Percentiles rank a stretch among this genome's conserved stretches.
phyloP scores from a whole-genome alignment of 1,139 yeast genomes.

The Kurtzmaniella quercitrusa region DNA sequence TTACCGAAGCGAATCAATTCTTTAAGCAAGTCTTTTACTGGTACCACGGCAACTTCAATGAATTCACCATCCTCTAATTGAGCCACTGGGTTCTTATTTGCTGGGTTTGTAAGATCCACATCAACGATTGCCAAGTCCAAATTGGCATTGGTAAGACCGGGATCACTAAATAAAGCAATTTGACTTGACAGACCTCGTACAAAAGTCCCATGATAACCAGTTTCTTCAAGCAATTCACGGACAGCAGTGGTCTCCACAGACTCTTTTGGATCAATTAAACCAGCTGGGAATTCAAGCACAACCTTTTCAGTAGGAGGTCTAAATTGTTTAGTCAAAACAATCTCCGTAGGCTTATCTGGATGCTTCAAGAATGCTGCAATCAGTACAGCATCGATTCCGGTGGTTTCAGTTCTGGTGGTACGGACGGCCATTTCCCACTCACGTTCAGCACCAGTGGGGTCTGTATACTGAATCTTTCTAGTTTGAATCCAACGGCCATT shows the following conservation, averaged over 20 bases:
- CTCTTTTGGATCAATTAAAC: slow-evolving; percentile 83
- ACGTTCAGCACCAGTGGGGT: slow-evolving; percentile 61
- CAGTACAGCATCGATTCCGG: slow-evolving; percentile 84
- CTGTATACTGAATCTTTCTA: slow-evolving; percentile 60
- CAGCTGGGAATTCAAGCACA: slow-evolving; percentile 93
- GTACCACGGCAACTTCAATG: slow-evolving; percentile 75
- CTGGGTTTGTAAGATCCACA: slow-evolving; percentile 62
- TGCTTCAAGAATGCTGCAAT: slow-evolving; percentile 67
- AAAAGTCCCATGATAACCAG: slow-evolving; percentile 76
- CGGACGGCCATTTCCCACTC: slow-evolving; percentile 94
- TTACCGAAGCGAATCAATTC: slow-evolving; percentile 47
- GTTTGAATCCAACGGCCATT: slow-evolving; percentile 47
- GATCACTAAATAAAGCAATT: slow-evolving; percentile 66
- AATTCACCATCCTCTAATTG: slow-evolving; percentile 85
- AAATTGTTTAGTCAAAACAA: slow-evolving; percentile 81
- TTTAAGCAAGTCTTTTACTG: slow-evolving; percentile 54
- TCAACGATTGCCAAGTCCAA: slow-evolving; percentile 75
- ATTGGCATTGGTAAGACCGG: slow-evolving; percentile 92
- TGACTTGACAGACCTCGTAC: slow-evolving; percentile 41
- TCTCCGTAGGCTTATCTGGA: slow-evolving; percentile 41
- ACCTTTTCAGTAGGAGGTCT: slow-evolving; percentile 89
- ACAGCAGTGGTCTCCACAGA: slow-evolving; percentile 74
- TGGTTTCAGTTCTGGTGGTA: slow-evolving; percentile 65
- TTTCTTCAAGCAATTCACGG: slow-evolving; percentile 86
- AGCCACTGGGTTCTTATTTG: slow-evolving; percentile 66